A percentile compares a stretch with the other conserved stretches of the same genome.
These are phyloP conservation scores for Mangifera indica DNA, from an alignment of 345 rosid species.

Conservation along the genomic window DNA sequence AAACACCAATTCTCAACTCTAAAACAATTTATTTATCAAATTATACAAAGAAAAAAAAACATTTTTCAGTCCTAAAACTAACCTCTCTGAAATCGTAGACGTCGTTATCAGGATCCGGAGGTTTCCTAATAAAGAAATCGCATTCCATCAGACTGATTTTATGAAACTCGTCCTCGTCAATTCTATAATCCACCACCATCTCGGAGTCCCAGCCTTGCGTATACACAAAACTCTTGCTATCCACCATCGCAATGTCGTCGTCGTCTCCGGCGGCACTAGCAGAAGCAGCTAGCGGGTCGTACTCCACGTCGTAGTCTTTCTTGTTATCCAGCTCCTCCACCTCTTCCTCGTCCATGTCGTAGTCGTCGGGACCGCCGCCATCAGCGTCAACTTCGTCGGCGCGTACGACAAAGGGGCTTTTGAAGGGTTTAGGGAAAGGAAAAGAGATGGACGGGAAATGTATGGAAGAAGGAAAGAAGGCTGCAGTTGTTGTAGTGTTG, in stretches of 20 bases:
- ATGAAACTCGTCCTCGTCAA: constrained; percentile 91
- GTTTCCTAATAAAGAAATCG: constrained; percentile 90
- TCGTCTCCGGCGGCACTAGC: constrained; percentile 38
- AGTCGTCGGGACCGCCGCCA: constrained; percentile 62
- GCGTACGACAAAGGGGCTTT: constrained; percentile 45
- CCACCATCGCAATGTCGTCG: constrained; percentile 60
- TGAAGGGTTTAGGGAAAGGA: constrained; percentile 23
- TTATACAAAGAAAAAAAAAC: no score
- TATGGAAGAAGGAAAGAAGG: constrained; percentile 24
- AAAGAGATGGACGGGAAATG: constrained; percentile 25
- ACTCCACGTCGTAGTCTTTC: constrained; percentile 88
- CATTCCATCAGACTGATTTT: constrained; percentile 82
- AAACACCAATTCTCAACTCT: not conserved
- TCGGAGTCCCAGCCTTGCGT: constrained; percentile 88
- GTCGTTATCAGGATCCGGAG: constrained; percentile 90
- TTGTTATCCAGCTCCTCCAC: constrained; percentile 84
- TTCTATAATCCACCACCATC: constrained; percentile 80
- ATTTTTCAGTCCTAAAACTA: not conserved
- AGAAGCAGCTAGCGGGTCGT: constrained; percentile 51
- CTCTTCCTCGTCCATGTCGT: constrained; percentile 83
- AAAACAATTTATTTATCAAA: not conserved
- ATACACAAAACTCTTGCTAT: constrained; percentile 72
- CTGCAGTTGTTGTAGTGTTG: constrained; percentile 1
- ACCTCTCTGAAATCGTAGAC: constrained; percentile 98
- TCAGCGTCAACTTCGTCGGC: constrained; percentile 79